Evolutionary conservation across 1,284 basidiomycete species (phyloP).

Genomic region (Ustilago trichophora): DNA sequence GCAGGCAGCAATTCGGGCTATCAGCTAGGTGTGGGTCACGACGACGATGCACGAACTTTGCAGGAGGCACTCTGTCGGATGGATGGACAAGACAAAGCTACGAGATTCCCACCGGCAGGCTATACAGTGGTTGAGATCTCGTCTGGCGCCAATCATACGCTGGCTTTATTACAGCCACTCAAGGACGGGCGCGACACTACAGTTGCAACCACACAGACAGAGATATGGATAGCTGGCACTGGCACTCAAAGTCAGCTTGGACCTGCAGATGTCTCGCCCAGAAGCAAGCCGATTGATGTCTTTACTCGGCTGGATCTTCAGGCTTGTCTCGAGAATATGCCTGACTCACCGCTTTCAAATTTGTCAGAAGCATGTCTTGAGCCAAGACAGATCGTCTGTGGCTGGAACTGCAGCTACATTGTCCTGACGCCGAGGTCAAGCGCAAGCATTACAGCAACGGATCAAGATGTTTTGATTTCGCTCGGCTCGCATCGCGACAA

Average conservation of each 20-base stretch:
- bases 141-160: slow-evolving; percentile 43
- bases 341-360: neutral
- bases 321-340: neutral
- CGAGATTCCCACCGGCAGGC: slow-evolving; percentile 17
- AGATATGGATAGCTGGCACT: slow-evolving; percentile 29
- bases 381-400: slow-evolving; percentile 23
- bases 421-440: slow-evolving; percentile 3
- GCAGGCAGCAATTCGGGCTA: slow-evolving; percentile 47
- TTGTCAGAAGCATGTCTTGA: neutral
- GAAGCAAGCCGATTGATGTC: neutral
- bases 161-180: slow-evolving; percentile 17
- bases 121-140: slow-evolving; percentile 14
- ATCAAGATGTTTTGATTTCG: slow-evolving; percentile 24
- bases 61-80: slow-evolving; percentile 13
- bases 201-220: neutral
- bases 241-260: slow-evolving; percentile 34
- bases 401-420: slow-evolving; percentile 46
- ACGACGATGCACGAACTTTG: slow-evolving; percentile 16
- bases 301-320: slow-evolving; percentile 22
- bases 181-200: neutral
- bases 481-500: slow-evolving; percentile 31
- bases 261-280: neutral
- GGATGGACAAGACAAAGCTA: neutral
- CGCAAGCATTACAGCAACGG: neutral
- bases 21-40: slow-evolving; percentile 31